Base-by-base conservation (phyloP, 306 rosid genomes). In the Cucurbita ficifolia region DNA sequence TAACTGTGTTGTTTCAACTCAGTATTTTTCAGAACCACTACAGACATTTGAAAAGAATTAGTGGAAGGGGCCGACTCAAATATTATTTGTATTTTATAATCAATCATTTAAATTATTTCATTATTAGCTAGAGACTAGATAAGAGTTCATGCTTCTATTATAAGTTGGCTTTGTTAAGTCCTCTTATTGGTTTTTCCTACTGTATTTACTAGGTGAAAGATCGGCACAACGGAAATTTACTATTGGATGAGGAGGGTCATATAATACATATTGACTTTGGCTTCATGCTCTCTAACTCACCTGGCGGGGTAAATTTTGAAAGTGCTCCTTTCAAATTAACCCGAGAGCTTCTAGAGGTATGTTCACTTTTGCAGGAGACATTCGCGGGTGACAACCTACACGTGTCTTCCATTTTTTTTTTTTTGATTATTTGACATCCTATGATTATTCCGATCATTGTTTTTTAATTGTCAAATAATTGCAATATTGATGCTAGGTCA, bases 221-320 rank as follows among this genome's bases (percentile, higher is more conserved):
- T 74, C 88, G 96, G 75, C 99, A 95, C 86, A 95, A 95, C 76
- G 99, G 97, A 79, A 95, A 95, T 79, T 95, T 95, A 71, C 83
- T 95, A 76, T 73, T 91, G 87, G 99, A 95, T 69, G 99, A 91
- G 86, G 99, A 91, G 78, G 99, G 99, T 77, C 99, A 91, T 83
- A 86, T 95, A 76, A 89, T 95, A 79, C 99, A 95, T 83, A 95
- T 95, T 76, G 99, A 95, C 81, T 95, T 95, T 82, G 99, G 99
- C 73, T 95, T 95, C 82, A 91, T 95, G 97, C 99, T 95, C 73
- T 95, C 97, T 49, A 95, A 95, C 78, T 95, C 99, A 55, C 99
- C 99, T 48, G 99, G 99, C 24, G 99, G 99, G 65, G 99, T 95
- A 70, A 95, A 95, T 84, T 95, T 95, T 82, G 99, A 95, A 83